Percentiles rank a stretch among this genome's conserved stretches.
These are phyloP conservation scores for Alisma plantagoaquatica DNA, from an alignment of 106 monocot species.

Conservation along the genomic window DNA sequence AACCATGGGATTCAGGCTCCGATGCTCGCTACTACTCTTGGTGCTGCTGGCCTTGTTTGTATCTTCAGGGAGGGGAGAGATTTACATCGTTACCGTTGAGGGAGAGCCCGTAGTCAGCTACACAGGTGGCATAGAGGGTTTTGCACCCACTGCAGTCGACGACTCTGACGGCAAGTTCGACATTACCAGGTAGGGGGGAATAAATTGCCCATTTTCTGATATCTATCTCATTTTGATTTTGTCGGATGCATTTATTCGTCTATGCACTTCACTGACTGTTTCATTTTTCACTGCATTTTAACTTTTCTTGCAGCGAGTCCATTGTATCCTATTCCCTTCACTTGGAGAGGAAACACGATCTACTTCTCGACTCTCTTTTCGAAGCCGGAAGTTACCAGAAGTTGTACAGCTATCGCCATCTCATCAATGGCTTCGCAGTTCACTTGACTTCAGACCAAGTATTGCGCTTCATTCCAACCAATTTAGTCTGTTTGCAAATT, in stretches of 20 bases:
- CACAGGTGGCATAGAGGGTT: constrained; percentile 67
- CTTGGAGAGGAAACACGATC: constrained; percentile 72
- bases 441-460: constrained; percentile 82
- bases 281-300: no score
- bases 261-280: no score
- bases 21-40: no score
- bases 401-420: constrained; percentile 84
- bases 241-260: no score
- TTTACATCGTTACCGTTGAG: constrained; percentile 68
- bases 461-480: no score
- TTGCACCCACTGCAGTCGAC: constrained; percentile 68
- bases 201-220: no score
- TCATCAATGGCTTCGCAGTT: constrained; percentile 87
- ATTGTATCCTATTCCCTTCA: constrained; percentile 76
- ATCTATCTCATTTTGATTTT: no score
- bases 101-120: constrained; percentile 93
- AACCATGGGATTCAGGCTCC: no score
- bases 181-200: constrained; percentile 68
- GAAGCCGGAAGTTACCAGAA: constrained; percentile 78
- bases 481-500: no score
- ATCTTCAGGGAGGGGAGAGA: no score
- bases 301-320: constrained; percentile 71
- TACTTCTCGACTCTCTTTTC: constrained; percentile 74
- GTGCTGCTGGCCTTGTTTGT: no score
- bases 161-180: constrained; percentile 56